phyloP scores from a whole-genome alignment of 176 grass and related monocot genomes.

The Areca catechu region DNA sequence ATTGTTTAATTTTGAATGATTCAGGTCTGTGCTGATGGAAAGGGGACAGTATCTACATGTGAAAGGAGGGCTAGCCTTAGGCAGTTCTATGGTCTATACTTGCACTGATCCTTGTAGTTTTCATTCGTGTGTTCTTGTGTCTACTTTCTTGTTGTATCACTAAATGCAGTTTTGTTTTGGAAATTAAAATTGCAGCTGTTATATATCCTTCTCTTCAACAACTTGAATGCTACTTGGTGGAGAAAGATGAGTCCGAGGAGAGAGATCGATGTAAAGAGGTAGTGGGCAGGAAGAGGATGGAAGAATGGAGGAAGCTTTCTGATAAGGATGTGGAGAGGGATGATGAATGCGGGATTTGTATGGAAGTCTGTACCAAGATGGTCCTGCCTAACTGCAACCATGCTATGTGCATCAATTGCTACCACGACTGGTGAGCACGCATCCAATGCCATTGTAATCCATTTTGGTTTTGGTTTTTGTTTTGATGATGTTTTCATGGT shows the following conservation, averaged over 20 bases:
- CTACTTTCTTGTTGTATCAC: not conserved
- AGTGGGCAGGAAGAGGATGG: conserved; percentile 16
- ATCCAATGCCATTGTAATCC: too few species aligned
- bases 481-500: too few species aligned
- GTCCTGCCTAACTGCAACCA: conserved; percentile 50
- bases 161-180: not conserved
- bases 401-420: conserved; percentile 39
- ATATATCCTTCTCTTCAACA: conserved; percentile 54
- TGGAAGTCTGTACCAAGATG: conserved; percentile 35
- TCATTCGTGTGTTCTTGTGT: too few species aligned
- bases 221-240: conserved; percentile 35
- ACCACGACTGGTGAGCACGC: conserved; percentile 31
- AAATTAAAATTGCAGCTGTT: conserved; percentile 20
- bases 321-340: conserved; percentile 43
- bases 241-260: conserved; percentile 33
- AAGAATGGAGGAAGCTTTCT: conserved; percentile 2
- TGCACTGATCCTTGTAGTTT: too few species aligned
- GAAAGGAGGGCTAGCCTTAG: conserved; percentile 52
- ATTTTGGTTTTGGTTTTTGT: too few species aligned
- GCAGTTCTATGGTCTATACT: conserved; percentile 34
- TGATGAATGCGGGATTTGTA: conserved; percentile 50
- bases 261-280: conserved; percentile 23
- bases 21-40: conserved; percentile 37
- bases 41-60: conserved; percentile 23
- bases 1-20: not conserved